Base-by-base conservation (phyloP, 2,329 filamentous ascomycete species). In the Penicillium sp. region DNA sequence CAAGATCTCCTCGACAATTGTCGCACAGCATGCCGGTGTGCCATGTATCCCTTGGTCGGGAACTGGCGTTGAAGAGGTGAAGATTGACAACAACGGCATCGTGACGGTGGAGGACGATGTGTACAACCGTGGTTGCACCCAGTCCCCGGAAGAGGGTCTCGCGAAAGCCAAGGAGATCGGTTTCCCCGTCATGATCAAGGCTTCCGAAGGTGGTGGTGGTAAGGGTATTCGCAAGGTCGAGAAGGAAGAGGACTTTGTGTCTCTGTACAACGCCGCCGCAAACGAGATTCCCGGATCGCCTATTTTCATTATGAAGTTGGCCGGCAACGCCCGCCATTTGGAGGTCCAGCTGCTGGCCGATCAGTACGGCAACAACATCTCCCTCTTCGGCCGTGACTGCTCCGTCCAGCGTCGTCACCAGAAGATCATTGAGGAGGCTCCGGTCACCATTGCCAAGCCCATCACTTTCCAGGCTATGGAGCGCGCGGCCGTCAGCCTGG, bases 231-330 rank as follows among this genome's bases (percentile, higher is more conserved):
- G 94, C 65, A 96, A 97, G 74, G 93, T 93, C 54, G 77, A 87
- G 47, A 76, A 76, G 47, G 90, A 95, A 65, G 84, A 91, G 28
- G 83, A 86, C 49, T 98, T 98, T 59, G 78, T 85, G 63, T 76
- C 78, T 55, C 76, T 97, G 31, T 98, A 97, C 78, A 93, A 94
- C 70, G 93, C 91, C 31, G 93, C 94, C 15, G 90, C 93, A 4
- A 94, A 85, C 68, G 94, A 98, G 70, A 97, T 98, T 54, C 94
- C 93, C 8, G 94, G 94, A 33, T 98, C 93, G 19, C 93, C 94
- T 55, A 98, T 98, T 71, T 98, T 98, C 79, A 94, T 98, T 74
- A 98, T 98, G 93, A 96, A 98, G 81, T 77, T 98, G 50, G 93
- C 93, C 34, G 93, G 91, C 56, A 95, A 94, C 64, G 93, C 93